Base-by-base conservation (phyloP, 225 moss, liverwort and hornwort genomes). In the Takakia lepidozioides region DNA sequence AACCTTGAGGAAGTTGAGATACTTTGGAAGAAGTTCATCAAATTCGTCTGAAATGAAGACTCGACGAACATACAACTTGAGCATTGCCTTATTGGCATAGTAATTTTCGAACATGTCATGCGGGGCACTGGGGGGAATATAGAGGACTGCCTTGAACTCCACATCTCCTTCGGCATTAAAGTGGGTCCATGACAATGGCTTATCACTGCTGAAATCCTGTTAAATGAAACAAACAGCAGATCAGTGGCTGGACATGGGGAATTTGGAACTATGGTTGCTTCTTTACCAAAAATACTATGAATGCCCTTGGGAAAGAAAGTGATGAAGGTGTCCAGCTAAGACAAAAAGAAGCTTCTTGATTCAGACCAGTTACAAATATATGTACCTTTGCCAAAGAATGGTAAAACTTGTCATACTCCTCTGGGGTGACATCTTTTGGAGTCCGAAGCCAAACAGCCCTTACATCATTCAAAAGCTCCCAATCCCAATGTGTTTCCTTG, bases 381-480 rank as follows among this genome's bases (percentile, higher is more conserved):
- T n/a, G 7, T 14, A 95, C 95, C 95, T 95, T 95, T 9, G 87
- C 80, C 56, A 95, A 30, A 13, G 95, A 84, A 44, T 81, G 82
- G 37, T 95, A 95, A 43, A 95, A 95, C 29, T 95, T 95, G 2
- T 57, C 72, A 14, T 95, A 90, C 40, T 95, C 95, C 23, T 90
- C 95, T 16, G 64, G 83, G 18, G 87, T 67, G 38, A 95, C 82
- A 25, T 95, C 95, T 65, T 87, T 95, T 0, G 90, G 58, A 44
- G 77, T 86, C 39, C 95, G 76, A 52, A 95, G 86, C 95, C 95
- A 95, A 46, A 95, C 62, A 43, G 95, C 95, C 63, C 90, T 95
- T 3, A 87, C 72, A 18, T 87, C 82, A 60, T 95, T 95, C 54
- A 95, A 56, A 52, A 84, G 59, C 61, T 95, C 95, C 95, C 95